Evolutionary conservation across 768 basidiomycete genomes (phyloP).

Genomic region (Cystofilobasidium capitatum): DNA sequence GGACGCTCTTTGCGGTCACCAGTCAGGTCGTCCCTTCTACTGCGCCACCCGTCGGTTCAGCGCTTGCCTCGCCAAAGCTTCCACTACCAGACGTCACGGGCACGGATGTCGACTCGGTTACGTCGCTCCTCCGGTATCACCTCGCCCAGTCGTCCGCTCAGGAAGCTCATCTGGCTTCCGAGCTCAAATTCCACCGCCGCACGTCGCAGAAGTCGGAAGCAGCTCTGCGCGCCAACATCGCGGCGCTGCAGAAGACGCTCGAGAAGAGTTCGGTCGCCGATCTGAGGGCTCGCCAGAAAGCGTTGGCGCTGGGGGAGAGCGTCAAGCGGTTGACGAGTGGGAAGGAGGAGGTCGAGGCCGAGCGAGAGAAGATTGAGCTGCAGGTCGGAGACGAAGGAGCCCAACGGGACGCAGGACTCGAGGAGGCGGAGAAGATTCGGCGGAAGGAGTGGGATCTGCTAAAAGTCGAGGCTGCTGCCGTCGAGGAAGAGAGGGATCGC

Average conservation of each 20-base stretch:
- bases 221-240: conserved; percentile 70
- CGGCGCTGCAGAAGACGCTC: conserved; percentile 66
- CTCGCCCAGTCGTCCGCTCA: conserved; percentile 17
- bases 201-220: conserved; percentile 78
- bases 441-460: conserved; percentile 13
- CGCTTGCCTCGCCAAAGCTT: neutral
- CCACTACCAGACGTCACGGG: neutral
- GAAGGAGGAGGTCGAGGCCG: conserved; percentile 17
- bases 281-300: conserved; percentile 71
- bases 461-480: neutral
- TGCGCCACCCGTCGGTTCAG: too few species aligned
- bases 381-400: conserved; percentile 5
- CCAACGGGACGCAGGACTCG: conserved; percentile 2
- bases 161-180: conserved; percentile 27
- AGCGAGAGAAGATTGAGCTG: neutral
- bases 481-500: conserved; percentile 14
- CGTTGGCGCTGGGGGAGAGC: conserved; percentile 77
- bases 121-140: neutral
- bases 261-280: conserved; percentile 70
- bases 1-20: too few species aligned
- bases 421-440: conserved; percentile 6
- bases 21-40: too few species aligned
- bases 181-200: conserved; percentile 66
- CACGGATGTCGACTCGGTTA: conserved; percentile 7
- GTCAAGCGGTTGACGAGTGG: conserved; percentile 49